phyloP scores from a whole-genome alignment of 2,329 filamentous ascomycete genomes.

The Alternaria postmessia region DNA sequence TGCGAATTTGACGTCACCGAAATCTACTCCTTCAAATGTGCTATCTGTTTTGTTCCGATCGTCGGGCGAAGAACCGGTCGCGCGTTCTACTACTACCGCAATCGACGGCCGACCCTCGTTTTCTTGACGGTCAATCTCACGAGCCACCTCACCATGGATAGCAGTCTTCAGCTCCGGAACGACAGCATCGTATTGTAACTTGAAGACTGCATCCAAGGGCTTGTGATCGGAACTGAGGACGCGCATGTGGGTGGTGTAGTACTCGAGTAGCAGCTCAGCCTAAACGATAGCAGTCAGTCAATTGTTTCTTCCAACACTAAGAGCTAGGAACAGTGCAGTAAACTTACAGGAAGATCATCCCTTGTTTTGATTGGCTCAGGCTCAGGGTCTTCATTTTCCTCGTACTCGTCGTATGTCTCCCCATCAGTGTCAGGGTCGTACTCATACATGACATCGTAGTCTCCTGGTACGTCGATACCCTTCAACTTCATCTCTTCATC shows the following conservation, averaged over 20 bases:
- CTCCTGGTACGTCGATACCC: constrained; percentile 75
- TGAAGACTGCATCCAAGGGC: constrained; percentile 84
- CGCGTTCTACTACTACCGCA: constrained; percentile 78
- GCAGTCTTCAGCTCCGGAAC: constrained; percentile 84
- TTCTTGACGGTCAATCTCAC: constrained; percentile 87
- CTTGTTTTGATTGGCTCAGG: constrained; percentile 64
- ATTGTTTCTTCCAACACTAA: not conserved
- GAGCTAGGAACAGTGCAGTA: not conserved
- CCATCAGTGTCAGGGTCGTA: constrained; percentile 86
- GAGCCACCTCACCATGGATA: constrained; percentile 84
- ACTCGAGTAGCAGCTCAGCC: constrained; percentile 64
- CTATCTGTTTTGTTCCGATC: constrained; percentile 47
- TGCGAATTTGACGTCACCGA: constrained; percentile 77
- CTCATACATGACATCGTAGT: constrained; percentile 88
- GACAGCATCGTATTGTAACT: constrained; percentile 84
- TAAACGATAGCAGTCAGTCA: not conserved
- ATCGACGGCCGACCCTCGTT: constrained; percentile 87
- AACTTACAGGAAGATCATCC: constrained; percentile 60
- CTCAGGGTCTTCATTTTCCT: constrained; percentile 51
- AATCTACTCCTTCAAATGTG: constrained; percentile 70
- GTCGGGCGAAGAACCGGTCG: constrained; percentile 34
- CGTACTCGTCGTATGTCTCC: constrained; percentile 50
- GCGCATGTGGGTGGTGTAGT: constrained; percentile 88
- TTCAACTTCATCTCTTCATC: constrained; percentile 87
- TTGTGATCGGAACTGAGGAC: constrained; percentile 96